Base-by-base conservation (phyloP, 2,329 filamentous ascomycete species). In the Monilinia fructigena region DNA sequence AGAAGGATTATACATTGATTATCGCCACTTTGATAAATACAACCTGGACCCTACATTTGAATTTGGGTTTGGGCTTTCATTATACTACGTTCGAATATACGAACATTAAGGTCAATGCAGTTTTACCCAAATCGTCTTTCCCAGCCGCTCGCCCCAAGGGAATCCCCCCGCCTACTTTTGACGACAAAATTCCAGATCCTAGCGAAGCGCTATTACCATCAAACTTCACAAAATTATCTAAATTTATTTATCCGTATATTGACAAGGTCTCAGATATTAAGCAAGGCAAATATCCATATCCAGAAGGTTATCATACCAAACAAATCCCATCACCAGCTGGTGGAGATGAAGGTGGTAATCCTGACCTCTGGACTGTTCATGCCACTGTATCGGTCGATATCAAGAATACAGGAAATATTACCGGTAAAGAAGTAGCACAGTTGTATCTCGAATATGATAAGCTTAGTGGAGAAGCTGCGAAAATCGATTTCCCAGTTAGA, bases 1-100 rank as follows among this genome's bases (percentile, higher is more conserved):
- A 0, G 92, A 97, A 75, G 92, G 92, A 0, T 79, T 97, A 0
- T 93, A 93, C 75, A 88, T 96, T 71, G 94, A 97, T 80, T 97
- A 97, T 79, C 88, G 93, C 16, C 86, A 93, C 77, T 93, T 97
- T 72, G 93, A 97, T 80, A 91, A 89, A 75, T 78, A 89, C 65
- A 81, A 83, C 66, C 88, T 95, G 68, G 81, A 82, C 6, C 93
- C 93, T 0, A 89, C 90, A 0, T 97, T 89, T 75, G 90, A 92
- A 56, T 97, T 97, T 72, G 93, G 94, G 0, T 93, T 88, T 68
- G 94, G 93, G 0, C 83, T 97, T 1, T 87, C 84, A 2, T 90
- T 90, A 90, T 78, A 89, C 85, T 4, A 83, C 78, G 0, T 92
- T 87, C 75, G 78, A 83, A 14, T 81, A 88, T 42, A 81, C 82